A percentile compares a stretch with the other conserved stretches of the same genome.
These are phyloP conservation scores for Hibiscus mutabilis DNA, from an alignment of 345 rosid genomes.

Conservation along the genomic window DNA sequence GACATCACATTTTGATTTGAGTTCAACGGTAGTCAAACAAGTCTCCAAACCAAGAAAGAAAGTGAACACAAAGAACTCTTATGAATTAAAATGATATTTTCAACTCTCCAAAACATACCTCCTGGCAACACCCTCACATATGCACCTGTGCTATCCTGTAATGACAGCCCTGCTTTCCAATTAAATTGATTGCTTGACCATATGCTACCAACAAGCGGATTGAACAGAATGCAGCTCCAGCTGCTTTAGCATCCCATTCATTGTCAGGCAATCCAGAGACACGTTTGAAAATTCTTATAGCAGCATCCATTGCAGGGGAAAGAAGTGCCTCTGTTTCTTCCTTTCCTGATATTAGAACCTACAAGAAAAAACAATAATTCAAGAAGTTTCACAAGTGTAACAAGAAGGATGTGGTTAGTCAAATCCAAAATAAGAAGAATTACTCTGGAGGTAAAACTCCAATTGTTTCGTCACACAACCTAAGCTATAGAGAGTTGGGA, in stretches of 20 bases:
- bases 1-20: no score
- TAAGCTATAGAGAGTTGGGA: no score
- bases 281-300: conserved; percentile 45
- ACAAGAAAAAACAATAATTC: conserved; percentile 7
- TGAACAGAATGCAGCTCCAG: conserved; percentile 46
- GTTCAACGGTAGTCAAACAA: no score
- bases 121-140: conserved; percentile 65
- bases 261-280: conserved; percentile 39
- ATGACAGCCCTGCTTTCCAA: conserved; percentile 92
- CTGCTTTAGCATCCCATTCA: conserved; percentile 24
- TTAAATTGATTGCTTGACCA: conserved; percentile 76
- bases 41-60: background rate
- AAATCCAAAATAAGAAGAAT: no score
- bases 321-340: conserved; percentile 46
- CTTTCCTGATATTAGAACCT: conserved; percentile 55
- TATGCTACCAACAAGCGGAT: conserved; percentile 71
- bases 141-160: conserved; percentile 76
- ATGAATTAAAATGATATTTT: background rate
- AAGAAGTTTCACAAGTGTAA: background rate
- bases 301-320: conserved; percentile 62
- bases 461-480: no score
- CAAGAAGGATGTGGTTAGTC: background rate
- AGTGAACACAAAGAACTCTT: background rate
- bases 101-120: conserved; percentile 34
- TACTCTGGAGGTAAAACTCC: background rate